phyloP scores from a whole-genome alignment of 2,329 filamentous ascomycete genomes.

The Clarireedia monteithiana region DNA sequence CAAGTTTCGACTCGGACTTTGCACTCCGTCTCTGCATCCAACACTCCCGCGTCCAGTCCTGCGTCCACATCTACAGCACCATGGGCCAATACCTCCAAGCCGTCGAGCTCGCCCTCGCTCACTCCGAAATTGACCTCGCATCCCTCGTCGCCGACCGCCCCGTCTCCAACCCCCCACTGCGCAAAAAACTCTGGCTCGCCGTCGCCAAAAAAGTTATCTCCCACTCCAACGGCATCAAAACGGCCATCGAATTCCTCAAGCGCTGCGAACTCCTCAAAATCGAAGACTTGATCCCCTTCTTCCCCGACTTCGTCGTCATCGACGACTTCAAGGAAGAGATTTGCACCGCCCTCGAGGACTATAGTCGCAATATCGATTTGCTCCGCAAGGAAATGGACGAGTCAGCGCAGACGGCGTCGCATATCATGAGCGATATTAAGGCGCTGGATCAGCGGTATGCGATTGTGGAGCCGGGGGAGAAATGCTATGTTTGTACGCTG shows the following conservation, averaged over 20 bases:
- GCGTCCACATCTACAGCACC: conserved; percentile 92
- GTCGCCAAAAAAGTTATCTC: conserved; percentile 92
- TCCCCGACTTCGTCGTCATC: conserved; percentile 96
- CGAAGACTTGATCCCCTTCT: conserved; percentile 95
- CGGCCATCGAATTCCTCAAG: conserved; percentile 87
- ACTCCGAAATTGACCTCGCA: conserved; percentile 84
- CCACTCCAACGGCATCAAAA: conserved; percentile 78
- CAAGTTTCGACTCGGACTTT: conserved; percentile 90
- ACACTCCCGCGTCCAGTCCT: conserved; percentile 84
- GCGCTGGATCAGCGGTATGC: conserved; percentile 83
- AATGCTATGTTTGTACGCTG: conserved; percentile 81
- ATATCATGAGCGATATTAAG: conserved; percentile 86
- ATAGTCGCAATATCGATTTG: conserved; percentile 80
- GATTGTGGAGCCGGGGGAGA: conserved; percentile 92
- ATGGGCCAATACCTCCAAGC: conserved; percentile 94
- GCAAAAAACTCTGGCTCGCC: conserved; percentile 92
- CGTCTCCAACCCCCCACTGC: conserved; percentile 67
- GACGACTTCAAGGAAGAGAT: conserved; percentile 99
- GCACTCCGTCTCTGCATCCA: conserved; percentile 92
- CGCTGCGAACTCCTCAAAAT: conserved; percentile 88
- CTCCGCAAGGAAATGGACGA: conserved; percentile 95
- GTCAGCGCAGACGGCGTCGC: conserved; percentile 75
- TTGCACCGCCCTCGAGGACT: conserved; percentile 86
- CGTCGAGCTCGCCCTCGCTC: conserved; percentile 83
- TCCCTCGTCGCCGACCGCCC: conserved; percentile 82